These are phyloP conservation scores for Anthostomella pinea DNA, from an alignment of 2,329 filamentous ascomycete genomes.

Conservation along the genomic window DNA sequence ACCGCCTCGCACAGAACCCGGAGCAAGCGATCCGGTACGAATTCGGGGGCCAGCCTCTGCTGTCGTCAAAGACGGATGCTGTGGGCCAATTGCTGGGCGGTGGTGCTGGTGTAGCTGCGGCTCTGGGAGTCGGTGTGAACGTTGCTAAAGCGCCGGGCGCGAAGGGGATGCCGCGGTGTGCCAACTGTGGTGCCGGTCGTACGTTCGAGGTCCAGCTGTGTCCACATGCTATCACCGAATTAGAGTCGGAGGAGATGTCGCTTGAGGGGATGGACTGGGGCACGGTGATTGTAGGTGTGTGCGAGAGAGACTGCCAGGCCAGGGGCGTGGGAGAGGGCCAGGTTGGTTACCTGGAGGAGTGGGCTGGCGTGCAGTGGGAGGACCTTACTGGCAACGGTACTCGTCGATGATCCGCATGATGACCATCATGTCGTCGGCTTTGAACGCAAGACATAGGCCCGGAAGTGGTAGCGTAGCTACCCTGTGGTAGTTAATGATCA, in stretches of 20 bases:
- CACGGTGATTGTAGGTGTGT: conserved; percentile 84
- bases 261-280: conserved; percentile 95
- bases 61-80: conserved; percentile 76
- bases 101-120: too few relatives aligned
- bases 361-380: conserved; percentile 98
- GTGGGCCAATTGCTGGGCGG: conserved; percentile 67
- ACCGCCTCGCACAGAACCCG: conserved; percentile 74
- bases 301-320: conserved; percentile 72
- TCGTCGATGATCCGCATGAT: conserved; percentile 1
- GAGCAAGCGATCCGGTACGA: conserved; percentile 82
- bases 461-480: too few relatives aligned
- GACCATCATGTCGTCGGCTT: not conserved
- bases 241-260: conserved; percentile 73
- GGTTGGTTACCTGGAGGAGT: conserved; percentile 85
- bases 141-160: conserved; percentile 23
- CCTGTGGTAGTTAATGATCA: too few relatives aligned
- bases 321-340: conserved; percentile 55
- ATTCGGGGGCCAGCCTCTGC: conserved; percentile 67
- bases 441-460: too few relatives aligned
- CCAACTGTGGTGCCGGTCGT: conserved; percentile 69
- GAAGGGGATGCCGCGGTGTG: conserved; percentile 68
- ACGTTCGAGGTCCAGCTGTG: conserved; percentile 91
- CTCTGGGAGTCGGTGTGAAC: conserved; percentile 22
- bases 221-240: conserved; percentile 83
- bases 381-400: conserved; percentile 47